Evolutionary conservation across 257 asterid species (phyloP), one percentile per base, ranked within the genome.

Genomic region (Nemophila menziesii): DNA sequence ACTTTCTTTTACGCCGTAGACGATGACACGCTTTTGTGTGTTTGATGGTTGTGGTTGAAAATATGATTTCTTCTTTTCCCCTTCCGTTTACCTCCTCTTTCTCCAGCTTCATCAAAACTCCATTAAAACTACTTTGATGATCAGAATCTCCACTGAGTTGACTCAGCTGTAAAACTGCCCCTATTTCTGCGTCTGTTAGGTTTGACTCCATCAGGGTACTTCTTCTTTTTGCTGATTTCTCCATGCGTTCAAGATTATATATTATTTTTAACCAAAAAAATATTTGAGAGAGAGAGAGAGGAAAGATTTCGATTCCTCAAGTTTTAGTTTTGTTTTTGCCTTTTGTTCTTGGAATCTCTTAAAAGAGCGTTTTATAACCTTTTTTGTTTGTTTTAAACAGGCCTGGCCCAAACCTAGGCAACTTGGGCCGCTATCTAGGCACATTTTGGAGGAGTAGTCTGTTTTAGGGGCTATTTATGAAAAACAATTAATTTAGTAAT

Each of bases 91-190:
- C 62, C 9, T 11, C 40, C 39, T 40, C 26, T 0, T 17, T 14
- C 14, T 39, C 43, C 18, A 37, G 44, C n/a, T 17, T 20, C 36
- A 29, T 29, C 36, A 29, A 29, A 10, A 29, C 8, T n/a, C 33
- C 33, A 27, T 18, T 16, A 11, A 21, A 46, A 49, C 19, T 27
- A 1, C 18, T 17, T 2, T 16, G 36, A 22, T 16, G 39, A 16
- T 24, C 45, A 27, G 79, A 74, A 61, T 73, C 79, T 58, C 85
- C 79, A 78, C 85, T 80, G 50, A 80, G 89, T 54, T 77, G 93
- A 62, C 77, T 77, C 22, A 77, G 71, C 64, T 61, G 89, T 47
- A 77, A 37, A 8, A 79, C 89, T 24, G 81, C 93, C 65, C 77
- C 77, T 59, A 80, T 47, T 57, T 80, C 93, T 22, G 81, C 72